Percentiles rank a stretch among this genome's conserved stretches.
Conservation (phyloP, 129 eudicot genomes). For the Gnaphalium uliginosum region DNA sequence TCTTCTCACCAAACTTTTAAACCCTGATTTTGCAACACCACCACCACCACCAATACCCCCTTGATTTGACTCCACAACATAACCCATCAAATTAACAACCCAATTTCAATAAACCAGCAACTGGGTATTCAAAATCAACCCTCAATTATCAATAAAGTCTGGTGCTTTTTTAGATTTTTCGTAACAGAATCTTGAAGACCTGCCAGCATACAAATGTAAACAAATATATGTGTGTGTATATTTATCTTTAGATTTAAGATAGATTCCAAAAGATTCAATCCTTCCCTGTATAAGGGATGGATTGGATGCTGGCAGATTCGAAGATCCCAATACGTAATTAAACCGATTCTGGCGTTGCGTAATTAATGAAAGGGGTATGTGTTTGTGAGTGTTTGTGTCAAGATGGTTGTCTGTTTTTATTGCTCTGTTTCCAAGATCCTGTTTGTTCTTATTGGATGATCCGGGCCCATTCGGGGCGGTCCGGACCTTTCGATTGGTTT, state of each 20-base stretch:
- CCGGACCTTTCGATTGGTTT: slow-evolving; percentile 8
- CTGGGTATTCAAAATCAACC: neutral
- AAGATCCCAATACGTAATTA: slow-evolving; percentile 23
- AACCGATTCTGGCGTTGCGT: slow-evolving; percentile 16
- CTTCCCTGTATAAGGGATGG: slow-evolving; percentile 27
- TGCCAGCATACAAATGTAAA: slow-evolving; percentile 26
- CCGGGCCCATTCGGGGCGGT: slow-evolving; percentile 33
- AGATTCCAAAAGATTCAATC: slow-evolving; percentile 37
- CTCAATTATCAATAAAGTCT: slow-evolving; percentile 2
- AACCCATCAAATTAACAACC: slow-evolving; percentile 51
- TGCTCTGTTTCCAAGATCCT: slow-evolving; percentile 21
- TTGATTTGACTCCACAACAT: slow-evolving; percentile 47
- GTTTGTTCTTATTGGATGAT: slow-evolving; percentile 17
- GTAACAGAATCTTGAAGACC: slow-evolving; percentile 20
- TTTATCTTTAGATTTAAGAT: slow-evolving; percentile 10
- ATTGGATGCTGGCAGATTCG: slow-evolving; percentile 31
- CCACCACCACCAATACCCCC: slow-evolving; percentile 33
- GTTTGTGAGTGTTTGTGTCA: neutral
- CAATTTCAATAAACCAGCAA: neutral
- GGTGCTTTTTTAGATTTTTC: neutral
- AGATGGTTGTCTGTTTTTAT: slow-evolving; percentile 6
- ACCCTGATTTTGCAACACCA: slow-evolving; percentile 31
- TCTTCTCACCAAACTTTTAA: slow-evolving; percentile 73
- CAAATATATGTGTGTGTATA: neutral
- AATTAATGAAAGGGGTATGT: neutral